Evolutionary conservation across 805 yeast genomes (phyloP).

Genomic region (Candida awuae): DNA sequence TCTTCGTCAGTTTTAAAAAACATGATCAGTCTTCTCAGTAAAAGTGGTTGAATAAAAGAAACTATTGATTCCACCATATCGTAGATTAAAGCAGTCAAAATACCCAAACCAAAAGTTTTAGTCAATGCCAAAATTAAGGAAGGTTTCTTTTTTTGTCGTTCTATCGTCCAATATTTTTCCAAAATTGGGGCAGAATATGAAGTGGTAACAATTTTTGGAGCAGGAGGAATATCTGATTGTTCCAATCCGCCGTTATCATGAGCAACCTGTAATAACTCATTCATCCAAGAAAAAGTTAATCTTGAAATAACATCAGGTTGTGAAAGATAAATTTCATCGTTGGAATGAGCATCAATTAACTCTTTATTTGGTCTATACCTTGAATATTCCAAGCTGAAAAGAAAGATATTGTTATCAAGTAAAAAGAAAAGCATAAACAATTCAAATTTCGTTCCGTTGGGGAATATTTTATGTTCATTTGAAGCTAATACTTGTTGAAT

Average conservation of each 20-base stretch:
- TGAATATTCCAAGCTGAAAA: constrained; percentile 35
- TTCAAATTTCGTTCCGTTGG: constrained; percentile 1
- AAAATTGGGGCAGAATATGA: constrained; percentile 26
- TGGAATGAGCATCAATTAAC: constrained; percentile 29
- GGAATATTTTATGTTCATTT: constrained; percentile 10
- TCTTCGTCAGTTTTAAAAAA: constrained; percentile 31
- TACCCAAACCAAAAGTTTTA: constrained; percentile 32
- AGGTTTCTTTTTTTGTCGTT: constrained; percentile 19
- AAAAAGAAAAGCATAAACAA: constrained; percentile 23
- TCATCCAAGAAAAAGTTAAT: constrained; percentile 88
- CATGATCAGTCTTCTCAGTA: constrained; percentile 41
- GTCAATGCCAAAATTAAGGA: constrained; percentile 29
- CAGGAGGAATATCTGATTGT: constrained; percentile 35
- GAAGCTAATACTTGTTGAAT: constrained; percentile 28
- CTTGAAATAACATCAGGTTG: constrained; percentile 60
- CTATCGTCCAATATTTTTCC: constrained; percentile 27
- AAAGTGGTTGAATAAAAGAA: constrained; percentile 46
- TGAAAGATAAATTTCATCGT: constrained; percentile 18
- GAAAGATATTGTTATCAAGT: constrained; percentile 25
- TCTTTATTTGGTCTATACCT: constrained; percentile 32
- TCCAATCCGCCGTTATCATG: constrained; percentile 27
- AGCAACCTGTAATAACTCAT: constrained; percentile 72
- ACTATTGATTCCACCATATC: constrained; percentile 34
- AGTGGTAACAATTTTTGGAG: constrained; percentile 33
- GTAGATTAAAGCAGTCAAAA: constrained; percentile 28